Conservation (phyloP, 805 yeast genomes). For the Soucietia sequanensis region DNA sequence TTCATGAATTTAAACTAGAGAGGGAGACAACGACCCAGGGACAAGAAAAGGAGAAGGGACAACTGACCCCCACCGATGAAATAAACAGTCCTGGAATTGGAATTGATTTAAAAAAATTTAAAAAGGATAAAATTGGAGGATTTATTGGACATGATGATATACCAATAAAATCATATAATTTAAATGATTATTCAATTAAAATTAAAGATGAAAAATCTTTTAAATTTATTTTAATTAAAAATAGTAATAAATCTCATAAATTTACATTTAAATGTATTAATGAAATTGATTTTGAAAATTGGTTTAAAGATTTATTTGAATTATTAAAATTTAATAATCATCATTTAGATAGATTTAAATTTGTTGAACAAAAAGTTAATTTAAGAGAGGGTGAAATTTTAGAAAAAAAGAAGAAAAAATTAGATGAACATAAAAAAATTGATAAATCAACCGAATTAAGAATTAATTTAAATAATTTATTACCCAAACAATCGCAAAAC, state of each 20-base stretch:
- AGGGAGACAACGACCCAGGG: constrained; percentile 8
- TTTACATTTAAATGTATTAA: constrained; percentile 46
- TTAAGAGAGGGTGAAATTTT: constrained; percentile 8
- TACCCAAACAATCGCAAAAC: not conserved
- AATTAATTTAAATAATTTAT: constrained; percentile 4
- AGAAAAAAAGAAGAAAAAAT: not conserved
- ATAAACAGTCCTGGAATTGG: not conserved
- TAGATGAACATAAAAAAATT: constrained; percentile 1
- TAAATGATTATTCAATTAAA: constrained; percentile 34
- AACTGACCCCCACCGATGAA: constrained; percentile 7
- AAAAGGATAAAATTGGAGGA: constrained; percentile 37
- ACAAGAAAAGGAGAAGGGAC: constrained; percentile 4
- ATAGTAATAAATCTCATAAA: constrained; percentile 26
- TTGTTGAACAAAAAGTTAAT: constrained; percentile 42
- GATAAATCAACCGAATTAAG: constrained; percentile 2
- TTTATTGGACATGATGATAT: constrained; percentile 39
- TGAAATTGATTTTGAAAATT: constrained; percentile 43
- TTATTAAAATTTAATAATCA: constrained; percentile 44
- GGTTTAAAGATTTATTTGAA: constrained; percentile 57
- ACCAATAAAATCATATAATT: constrained; percentile 41
- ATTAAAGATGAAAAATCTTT: constrained; percentile 31
- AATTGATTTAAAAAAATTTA: constrained; percentile 9
- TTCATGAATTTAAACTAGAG: constrained; percentile 43
- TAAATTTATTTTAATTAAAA: constrained; percentile 33
- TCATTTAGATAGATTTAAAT: constrained; percentile 50